Conservation (phyloP, 805 yeast species). For the Ogataea nakhonphanomensis region DNA sequence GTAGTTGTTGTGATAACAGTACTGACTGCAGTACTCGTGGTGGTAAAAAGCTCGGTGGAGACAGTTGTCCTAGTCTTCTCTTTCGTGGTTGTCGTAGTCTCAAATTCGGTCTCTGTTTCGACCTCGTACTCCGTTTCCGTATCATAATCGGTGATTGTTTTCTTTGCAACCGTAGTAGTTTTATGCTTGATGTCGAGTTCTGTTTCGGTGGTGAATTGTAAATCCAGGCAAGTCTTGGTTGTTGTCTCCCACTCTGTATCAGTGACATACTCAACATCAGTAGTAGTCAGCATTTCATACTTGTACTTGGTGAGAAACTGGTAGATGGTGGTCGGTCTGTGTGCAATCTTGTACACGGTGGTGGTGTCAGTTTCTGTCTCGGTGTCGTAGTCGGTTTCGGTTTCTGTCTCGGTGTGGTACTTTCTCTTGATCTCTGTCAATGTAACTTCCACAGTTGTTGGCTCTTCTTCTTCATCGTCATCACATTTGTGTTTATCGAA, state of each 20-base stretch:
- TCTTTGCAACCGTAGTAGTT: constrained; percentile 17
- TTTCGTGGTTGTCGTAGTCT: constrained; percentile 8
- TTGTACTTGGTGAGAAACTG: constrained; percentile 18
- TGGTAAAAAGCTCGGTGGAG: constrained; percentile 11
- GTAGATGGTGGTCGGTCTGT: constrained; percentile 18
- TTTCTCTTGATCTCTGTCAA: constrained; percentile 13
- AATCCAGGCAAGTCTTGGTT: constrained; percentile 16
- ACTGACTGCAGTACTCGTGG: constrained; percentile 8
- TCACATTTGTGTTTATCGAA: constrained; percentile 2
- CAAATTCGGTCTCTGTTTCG: constrained; percentile 11
- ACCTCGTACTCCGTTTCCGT: constrained; percentile 19
- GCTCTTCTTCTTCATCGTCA: constrained; percentile 12
- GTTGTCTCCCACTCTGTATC: constrained; percentile 18
- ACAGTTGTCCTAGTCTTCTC: constrained; percentile 7
- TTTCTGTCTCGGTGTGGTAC: constrained; percentile 13
- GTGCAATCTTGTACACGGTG: constrained; percentile 18
- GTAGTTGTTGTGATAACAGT: constrained; percentile 11
- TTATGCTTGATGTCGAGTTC: constrained; percentile 12
- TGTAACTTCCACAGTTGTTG: constrained; percentile 8
- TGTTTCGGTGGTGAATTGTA: constrained; percentile 15
- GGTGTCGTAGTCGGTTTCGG: constrained; percentile 18
- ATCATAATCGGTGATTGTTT: constrained; percentile 14
- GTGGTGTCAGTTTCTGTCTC: constrained; percentile 19
- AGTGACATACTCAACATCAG: constrained; percentile 15
- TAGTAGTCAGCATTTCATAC: constrained; percentile 18